Evolutionary conservation across 345 rosid species (phyloP).

Genomic region (Bruguiera parviflora): DNA sequence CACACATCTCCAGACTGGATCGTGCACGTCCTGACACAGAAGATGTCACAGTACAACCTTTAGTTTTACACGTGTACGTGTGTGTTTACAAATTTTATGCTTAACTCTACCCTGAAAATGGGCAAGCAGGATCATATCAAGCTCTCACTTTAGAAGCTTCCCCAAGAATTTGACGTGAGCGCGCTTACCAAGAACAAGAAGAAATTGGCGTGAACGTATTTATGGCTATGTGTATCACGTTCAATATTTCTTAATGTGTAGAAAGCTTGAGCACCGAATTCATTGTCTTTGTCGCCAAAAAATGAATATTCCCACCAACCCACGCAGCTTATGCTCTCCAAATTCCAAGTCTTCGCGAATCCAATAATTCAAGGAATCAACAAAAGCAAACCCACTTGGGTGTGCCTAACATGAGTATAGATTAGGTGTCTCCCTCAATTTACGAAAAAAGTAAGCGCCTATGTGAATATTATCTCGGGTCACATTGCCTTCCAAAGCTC

Average conservation of each 20-base stretch:
- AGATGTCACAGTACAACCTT: neutral
- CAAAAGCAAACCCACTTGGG: neutral
- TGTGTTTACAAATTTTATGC: neutral
- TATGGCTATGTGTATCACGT: neutral
- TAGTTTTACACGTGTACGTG: neutral
- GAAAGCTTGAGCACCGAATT: neutral
- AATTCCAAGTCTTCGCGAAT: neutral
- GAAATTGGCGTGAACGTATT: too few relatives aligned
- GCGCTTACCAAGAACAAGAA: too few relatives aligned
- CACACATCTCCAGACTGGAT: constrained; percentile 13
- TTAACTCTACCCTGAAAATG: neutral
- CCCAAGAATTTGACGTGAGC: neutral
- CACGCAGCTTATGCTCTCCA: neutral
- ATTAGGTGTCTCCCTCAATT: constrained; percentile 2
- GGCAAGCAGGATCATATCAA: neutral
- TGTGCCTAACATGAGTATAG: constrained; percentile 2
- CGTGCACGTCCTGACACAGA: neutral
- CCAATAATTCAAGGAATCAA: constrained; percentile 7
- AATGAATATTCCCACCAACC: neutral
- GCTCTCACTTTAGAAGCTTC: too few relatives aligned
- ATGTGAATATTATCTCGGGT: neutral
- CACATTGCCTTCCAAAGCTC: too few relatives aligned
- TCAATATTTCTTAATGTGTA: too few relatives aligned
- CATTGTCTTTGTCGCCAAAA: neutral
- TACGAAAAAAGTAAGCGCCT: too few relatives aligned